Evolutionary conservation across 2,329 filamentous ascomycete genomes (phyloP), one percentile per base, ranked within the genome.

Genomic region (Colletotrichum phormii): DNA sequence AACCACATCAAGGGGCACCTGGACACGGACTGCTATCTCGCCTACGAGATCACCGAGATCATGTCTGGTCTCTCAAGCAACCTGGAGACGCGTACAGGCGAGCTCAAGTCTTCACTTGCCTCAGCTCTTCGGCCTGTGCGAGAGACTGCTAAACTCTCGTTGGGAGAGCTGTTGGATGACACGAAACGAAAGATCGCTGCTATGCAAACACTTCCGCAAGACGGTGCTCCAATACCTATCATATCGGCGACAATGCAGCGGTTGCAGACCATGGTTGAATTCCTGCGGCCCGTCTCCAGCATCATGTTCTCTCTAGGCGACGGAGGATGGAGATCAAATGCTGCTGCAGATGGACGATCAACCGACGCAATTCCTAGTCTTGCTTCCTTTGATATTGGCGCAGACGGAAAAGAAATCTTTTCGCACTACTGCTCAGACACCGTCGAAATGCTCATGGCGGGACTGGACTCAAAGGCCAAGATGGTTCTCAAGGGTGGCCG

Each of bases 41-140:
- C 95, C 8, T 99, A 97, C 81, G 97, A 99, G 80, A 94, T 98
- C 37, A 94, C 97, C 37, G 96, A 98, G 78, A 94, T 98, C 73
- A 91, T 98, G 59, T 94, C 94, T 0, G 89, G 89, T 13, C 87
- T 98, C 60, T 95, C 95, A 2, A 92, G 92, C 68, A 92, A 93
- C 51, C 85, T 99, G 4, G 96, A 98, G 75, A 89, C 90, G 5
- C 91, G 93, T 74, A 97, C 95, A 0, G 95, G 95, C 2, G 95
- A 98, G 78, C 87, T 98, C 71, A 98, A 98, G 80, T 87, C 90
- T 35, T 89, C 94, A 6, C 90, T 99, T 64, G 92, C 94, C 5
- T 94, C 97, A 67, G 94, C 95, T 9, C 85, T 98, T 15, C 95
- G 97, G 77, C 97, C 97, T 0, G 90, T 98, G 12, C 91, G 95